Percentiles rank a stretch among this genome's conserved stretches.
Conservation (phyloP, 805 yeast species). For the Ogataea ramenticola region DNA sequence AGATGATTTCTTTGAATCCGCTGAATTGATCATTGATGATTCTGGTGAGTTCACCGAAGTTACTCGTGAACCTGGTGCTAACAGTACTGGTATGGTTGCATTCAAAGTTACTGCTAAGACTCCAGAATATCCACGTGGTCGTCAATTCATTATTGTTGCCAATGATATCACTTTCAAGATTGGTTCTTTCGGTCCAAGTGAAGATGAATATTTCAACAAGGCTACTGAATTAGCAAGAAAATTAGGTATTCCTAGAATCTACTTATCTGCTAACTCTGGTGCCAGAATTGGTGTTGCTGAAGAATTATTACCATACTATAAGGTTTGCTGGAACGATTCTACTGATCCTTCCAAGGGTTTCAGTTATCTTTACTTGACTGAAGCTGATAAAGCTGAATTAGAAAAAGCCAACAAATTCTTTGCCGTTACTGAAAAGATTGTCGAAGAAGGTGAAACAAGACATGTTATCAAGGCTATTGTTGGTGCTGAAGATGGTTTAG, state of each 20-base stretch:
- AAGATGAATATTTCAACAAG: constrained; percentile 84
- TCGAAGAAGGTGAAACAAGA: constrained; percentile 81
- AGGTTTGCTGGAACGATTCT: constrained; percentile 88
- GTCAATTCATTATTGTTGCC: constrained; percentile 88
- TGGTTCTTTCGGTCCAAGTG: constrained; percentile 98
- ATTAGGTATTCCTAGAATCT: constrained; percentile 90
- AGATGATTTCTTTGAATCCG: constrained; percentile 68
- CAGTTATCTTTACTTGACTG: constrained; percentile 74
- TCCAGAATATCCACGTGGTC: constrained; percentile 95
- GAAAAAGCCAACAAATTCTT: constrained; percentile 53
- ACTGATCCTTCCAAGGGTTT: constrained; percentile 78
- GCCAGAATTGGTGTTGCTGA: constrained; percentile 99
- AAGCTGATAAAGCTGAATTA: constrained; percentile 53
- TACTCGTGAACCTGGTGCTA: constrained; percentile 93
- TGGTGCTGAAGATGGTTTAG: constrained; percentile 94
- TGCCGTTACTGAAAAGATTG: constrained; percentile 70
- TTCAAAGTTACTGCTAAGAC: constrained; percentile 87
- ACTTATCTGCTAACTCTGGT: constrained; percentile 97
- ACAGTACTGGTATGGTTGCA: constrained; percentile 95
- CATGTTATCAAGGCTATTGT: constrained; percentile 75
- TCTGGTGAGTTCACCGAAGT: constrained; percentile 78
- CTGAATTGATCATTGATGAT: constrained; percentile 83
- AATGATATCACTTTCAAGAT: constrained; percentile 96
- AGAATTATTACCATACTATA: constrained; percentile 80
- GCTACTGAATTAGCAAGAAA: constrained; percentile 89